A percentile compares a stretch with the other conserved stretches of the same genome.
These are phyloP conservation scores for Staphylotrichum longicolle DNA, from an alignment of 495 filamentous ascomycete species.

Conservation along the genomic window DNA sequence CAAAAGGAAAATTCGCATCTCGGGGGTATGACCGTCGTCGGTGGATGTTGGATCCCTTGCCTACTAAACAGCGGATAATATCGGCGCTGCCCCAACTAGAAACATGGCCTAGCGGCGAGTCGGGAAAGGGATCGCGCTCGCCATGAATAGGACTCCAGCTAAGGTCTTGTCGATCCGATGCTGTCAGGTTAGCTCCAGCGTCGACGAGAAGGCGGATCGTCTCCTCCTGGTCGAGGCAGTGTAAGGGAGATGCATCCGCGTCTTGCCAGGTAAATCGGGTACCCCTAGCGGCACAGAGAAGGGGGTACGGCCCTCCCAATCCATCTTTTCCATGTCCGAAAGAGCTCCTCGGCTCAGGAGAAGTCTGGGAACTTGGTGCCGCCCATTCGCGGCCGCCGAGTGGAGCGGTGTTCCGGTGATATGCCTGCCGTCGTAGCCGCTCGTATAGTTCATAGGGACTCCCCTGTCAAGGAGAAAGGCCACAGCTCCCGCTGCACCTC, in stretches of 20 bases:
- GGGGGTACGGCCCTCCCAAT: not conserved
- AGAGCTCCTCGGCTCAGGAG: constrained; percentile 1
- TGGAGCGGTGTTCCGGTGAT: constrained; percentile 7
- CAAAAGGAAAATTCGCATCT: not conserved
- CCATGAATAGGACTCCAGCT: not conserved
- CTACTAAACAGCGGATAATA: constrained; percentile 4
- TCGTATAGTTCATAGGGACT: constrained; percentile 13
- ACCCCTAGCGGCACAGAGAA: constrained; percentile 7
- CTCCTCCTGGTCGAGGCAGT: constrained; percentile 1
- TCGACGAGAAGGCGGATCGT: constrained; percentile 10
- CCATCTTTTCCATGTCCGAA: constrained; percentile 2
- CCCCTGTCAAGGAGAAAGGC: constrained; percentile 7
- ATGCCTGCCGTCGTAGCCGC: not conserved
- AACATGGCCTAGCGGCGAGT: constrained; percentile 6
- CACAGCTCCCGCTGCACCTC: not conserved
- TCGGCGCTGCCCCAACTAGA: constrained; percentile 1
- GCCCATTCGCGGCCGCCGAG: constrained; percentile 7
- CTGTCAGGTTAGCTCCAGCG: constrained; percentile 6
- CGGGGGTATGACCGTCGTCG: constrained; percentile 7
- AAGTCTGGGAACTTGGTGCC: not conserved
- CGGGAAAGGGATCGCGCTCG: constrained; percentile 2
- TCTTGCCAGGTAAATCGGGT: not conserved
- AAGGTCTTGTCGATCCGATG: not conserved
- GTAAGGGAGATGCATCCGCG: not conserved
- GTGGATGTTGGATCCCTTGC: constrained; percentile 10